Evolutionary conservation across 208 protist genomes (phyloP).

Genomic region (Trypanosoma boissoni): DNA sequence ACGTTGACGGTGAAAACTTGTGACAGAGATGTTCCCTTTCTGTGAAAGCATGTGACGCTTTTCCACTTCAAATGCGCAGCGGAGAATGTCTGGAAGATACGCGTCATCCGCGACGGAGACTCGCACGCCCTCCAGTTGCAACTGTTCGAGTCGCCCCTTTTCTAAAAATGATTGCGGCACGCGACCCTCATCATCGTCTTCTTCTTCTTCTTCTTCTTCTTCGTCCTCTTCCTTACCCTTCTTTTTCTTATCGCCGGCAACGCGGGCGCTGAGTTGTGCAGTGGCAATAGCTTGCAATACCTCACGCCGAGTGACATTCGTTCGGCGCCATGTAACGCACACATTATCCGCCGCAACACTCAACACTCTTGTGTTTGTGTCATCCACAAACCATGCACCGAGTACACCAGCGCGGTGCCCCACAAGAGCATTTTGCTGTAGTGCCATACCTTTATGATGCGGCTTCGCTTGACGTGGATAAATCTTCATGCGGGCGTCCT

Average conservation of each 20-base stretch:
- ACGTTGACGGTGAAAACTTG: constrained; percentile 67
- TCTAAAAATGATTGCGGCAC: constrained; percentile 78
- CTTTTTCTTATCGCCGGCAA: constrained; percentile 9
- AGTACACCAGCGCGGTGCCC: constrained; percentile 85
- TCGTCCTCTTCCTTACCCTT: constrained; percentile 10
- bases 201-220: constrained; percentile 29
- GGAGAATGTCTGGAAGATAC: constrained; percentile 65
- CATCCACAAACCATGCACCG: constrained; percentile 83
- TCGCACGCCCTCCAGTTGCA: constrained; percentile 74
- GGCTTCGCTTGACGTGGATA: constrained; percentile 65
- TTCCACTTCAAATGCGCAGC: constrained; percentile 78
- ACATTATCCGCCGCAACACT: constrained; percentile 85
- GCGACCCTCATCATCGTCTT: constrained; percentile 36
- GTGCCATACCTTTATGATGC: constrained; percentile 73
- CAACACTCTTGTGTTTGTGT: constrained; percentile 44
- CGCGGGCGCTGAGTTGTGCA: constrained; percentile 55
- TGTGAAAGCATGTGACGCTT: constrained; percentile 86
- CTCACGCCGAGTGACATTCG: constrained; percentile 64
- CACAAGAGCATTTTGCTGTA: constrained; percentile 78
- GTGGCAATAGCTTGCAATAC: constrained; percentile 80
- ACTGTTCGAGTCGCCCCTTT: constrained; percentile 69
- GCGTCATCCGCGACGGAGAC: constrained; percentile 72
- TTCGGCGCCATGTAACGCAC: constrained; percentile 71
- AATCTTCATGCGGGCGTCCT: constrained; percentile 89
- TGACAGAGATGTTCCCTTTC: constrained; percentile 81